Evolutionary conservation across 164 flowering plant species (phyloP).

Genomic region (Chimonanthus salicifolius): DNA sequence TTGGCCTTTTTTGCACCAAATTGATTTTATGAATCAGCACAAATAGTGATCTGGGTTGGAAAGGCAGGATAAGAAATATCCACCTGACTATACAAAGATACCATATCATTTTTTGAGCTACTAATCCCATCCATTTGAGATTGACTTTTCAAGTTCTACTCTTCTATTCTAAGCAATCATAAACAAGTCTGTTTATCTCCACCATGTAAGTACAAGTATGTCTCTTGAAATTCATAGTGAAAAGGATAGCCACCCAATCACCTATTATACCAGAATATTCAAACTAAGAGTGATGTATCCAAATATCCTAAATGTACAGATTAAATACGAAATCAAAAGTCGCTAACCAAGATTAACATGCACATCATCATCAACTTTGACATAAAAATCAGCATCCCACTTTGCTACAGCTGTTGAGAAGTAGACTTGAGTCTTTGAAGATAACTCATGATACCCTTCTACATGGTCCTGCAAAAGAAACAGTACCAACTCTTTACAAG

Average conservation of each 20-base stretch:
- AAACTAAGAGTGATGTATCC: background rate
- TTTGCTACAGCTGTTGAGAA: constrained; percentile 84
- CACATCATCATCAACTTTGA: constrained; percentile 96
- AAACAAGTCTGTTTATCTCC: no score
- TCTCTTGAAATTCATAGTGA: background rate
- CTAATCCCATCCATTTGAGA: no score
- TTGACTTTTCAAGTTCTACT: no score
- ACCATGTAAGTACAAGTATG: no score
- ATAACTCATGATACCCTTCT: constrained; percentile 91
- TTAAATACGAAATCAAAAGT: constrained; percentile 1
- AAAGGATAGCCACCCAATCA: background rate
- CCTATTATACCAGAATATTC: background rate
- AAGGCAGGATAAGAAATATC: no score
- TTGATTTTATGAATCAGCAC: no score
- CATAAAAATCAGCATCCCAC: constrained; percentile 95
- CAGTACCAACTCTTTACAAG: constrained; percentile 1
- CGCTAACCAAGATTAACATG: constrained; percentile 84
- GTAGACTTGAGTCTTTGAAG: constrained; percentile 81
- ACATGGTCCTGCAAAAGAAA: constrained; percentile 65
- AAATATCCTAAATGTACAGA: background rate
- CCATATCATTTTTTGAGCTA: no score
- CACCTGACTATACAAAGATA: no score
- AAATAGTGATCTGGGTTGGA: no score
- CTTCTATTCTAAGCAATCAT: no score
- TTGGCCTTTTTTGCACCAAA: no score